Conservation (phyloP, 345 rosid species). For the Corchorus capsularis region DNA sequence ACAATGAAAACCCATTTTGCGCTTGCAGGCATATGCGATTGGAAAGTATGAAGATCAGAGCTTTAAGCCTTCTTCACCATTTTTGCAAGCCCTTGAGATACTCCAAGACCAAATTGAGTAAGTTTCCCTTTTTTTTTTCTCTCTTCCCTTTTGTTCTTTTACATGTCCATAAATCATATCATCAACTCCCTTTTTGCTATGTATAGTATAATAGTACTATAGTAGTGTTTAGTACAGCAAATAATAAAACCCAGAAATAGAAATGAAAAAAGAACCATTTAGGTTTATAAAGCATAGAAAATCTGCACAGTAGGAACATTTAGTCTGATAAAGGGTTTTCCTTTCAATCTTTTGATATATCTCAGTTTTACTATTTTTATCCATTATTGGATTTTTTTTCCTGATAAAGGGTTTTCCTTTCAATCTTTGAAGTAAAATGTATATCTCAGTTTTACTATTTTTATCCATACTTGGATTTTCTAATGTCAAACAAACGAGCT, state of each 20-base stretch:
- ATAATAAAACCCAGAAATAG: neutral
- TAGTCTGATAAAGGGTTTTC: neutral
- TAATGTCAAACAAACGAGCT: neutral
- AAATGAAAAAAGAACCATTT: neutral
- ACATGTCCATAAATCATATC: neutral
- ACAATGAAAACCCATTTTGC: neutral
- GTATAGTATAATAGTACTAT: constrained; percentile 23
- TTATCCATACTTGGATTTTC: neutral
- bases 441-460: neutral
- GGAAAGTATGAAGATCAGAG: constrained; percentile 29
- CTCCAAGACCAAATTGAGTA: neutral
- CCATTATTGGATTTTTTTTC: neutral
- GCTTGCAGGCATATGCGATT: too few relatives aligned
- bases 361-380: neutral
- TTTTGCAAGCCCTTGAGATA: constrained; percentile 20
- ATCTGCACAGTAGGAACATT: constrained; percentile 16
- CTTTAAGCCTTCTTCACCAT: constrained; percentile 25
- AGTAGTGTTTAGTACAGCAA: neutral
- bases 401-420: too few relatives aligned
- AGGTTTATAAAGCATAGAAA: constrained; percentile 35
- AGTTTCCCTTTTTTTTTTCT: neutral
- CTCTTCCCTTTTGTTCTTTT: too few relatives aligned
- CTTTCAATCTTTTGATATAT: neutral
- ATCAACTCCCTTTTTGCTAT: too few relatives aligned
- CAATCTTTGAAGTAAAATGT: neutral